Conservation (phyloP, 805 yeast genomes). For the Ogataea angusta region DNA sequence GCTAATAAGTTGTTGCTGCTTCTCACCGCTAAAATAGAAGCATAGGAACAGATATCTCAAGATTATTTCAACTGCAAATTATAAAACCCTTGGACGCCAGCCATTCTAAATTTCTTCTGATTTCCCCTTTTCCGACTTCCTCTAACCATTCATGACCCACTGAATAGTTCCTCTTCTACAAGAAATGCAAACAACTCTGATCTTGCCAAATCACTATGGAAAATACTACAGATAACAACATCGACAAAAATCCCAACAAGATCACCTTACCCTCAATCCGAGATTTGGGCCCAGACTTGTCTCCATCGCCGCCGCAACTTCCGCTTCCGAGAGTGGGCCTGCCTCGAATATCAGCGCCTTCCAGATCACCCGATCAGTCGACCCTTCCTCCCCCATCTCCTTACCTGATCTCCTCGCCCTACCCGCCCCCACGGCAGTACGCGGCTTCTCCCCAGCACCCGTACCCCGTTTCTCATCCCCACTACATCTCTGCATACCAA, state of each 20-base stretch:
- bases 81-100: conserved; percentile 4
- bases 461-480: neutral
- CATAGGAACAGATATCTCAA: neutral
- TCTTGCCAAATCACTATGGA: conserved; percentile 15
- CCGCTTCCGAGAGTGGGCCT: neutral
- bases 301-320: conserved; percentile 8
- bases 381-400: neutral
- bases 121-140: neutral
- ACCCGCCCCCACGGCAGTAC: conserved; percentile 1
- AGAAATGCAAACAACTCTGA: conserved; percentile 44
- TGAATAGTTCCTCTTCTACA: neutral
- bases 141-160: neutral
- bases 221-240: conserved; percentile 3
- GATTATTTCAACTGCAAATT: neutral
- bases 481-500: conserved; percentile 1
- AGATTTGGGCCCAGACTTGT: conserved; percentile 5
- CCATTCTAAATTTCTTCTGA: neutral
- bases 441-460: neutral
- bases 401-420: neutral
- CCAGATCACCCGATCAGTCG: conserved; percentile 1
- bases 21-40: conserved; percentile 4
- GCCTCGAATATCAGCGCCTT: neutral
- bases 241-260: conserved; percentile 1
- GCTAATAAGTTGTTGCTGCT: conserved; percentile 9
- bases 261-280: conserved; percentile 18